Evolutionary conservation across 225 moss, liverwort and hornwort genomes (phyloP).

Genomic region (Thuidium tamariscinum): DNA sequence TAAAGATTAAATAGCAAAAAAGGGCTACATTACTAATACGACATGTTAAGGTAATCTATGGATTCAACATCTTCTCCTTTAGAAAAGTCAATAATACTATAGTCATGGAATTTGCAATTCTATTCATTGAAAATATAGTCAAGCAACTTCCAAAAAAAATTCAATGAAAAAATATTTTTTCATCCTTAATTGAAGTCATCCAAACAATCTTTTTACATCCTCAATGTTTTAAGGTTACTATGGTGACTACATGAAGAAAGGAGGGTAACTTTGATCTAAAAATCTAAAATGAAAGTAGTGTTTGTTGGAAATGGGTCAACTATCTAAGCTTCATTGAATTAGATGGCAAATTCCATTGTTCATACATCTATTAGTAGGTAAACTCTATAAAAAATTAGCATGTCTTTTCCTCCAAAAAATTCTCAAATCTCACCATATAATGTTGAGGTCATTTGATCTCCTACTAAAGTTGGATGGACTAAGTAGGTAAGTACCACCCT

Average conservation of each 20-base stretch:
- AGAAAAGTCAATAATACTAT: not conserved
- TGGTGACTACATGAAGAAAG: not conserved
- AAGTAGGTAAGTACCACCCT: rapidly evolving
- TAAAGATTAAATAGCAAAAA: not conserved
- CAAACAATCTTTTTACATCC: not conserved
- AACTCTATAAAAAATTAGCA: rapidly evolving
- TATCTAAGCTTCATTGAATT: not conserved
- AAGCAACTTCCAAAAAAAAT: not conserved
- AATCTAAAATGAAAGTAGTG: rapidly evolving
- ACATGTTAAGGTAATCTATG: rapidly evolving
- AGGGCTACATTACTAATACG: not conserved
- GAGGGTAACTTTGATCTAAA: rapidly evolving
- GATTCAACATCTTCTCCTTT: not conserved
- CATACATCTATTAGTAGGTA: rapidly evolving
- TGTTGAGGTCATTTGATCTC: rapidly evolving
- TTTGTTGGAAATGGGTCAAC: rapidly evolving
- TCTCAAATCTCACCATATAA: not conserved
- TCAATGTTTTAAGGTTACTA: not conserved
- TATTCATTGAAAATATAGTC: not conserved
- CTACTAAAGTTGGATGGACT: rapidly evolving
- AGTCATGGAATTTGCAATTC: not conserved
- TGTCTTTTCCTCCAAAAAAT: rapidly evolving
- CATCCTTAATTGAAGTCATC: not conserved
- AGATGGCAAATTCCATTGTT: not conserved
- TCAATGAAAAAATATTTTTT: rapidly evolving